Evolutionary conservation across 2,329 filamentous ascomycete species (phyloP).

Genomic region (Ceratocystis lukuohia): DNA sequence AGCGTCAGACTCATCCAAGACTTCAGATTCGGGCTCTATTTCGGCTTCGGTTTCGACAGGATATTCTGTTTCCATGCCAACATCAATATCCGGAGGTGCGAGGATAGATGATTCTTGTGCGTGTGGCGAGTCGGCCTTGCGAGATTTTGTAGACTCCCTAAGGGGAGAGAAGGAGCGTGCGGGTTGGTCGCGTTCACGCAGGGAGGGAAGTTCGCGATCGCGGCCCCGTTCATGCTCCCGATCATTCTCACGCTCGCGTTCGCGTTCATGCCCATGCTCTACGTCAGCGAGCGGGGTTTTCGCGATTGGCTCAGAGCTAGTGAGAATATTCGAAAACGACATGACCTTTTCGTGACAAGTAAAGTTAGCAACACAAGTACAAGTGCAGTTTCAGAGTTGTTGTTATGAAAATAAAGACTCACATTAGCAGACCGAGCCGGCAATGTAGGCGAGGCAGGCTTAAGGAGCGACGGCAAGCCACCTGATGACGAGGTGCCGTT

Average conservation of each 20-base stretch:
- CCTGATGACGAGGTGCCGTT: slow-evolving; percentile 14
- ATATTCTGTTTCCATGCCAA: slow-evolving; percentile 13
- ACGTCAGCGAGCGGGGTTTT: background rate
- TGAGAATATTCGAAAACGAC: slow-evolving; percentile 92
- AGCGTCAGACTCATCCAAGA: slow-evolving; percentile 19
- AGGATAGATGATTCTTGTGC: slow-evolving; percentile 12
- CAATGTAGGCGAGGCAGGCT: slow-evolving; percentile 19
- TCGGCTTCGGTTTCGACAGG: slow-evolving; percentile 19
- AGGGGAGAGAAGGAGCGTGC: slow-evolving; percentile 11
- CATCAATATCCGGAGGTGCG: slow-evolving; percentile 14
- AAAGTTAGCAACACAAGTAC: slow-evolving; percentile 14
- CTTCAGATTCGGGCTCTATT: slow-evolving; percentile 14
- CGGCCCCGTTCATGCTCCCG: slow-evolving; percentile 5
- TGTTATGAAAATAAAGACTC: background rate
- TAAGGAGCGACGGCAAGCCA: slow-evolving; percentile 19
- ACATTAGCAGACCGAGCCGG: slow-evolving; percentile 14
- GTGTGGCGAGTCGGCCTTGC: slow-evolving; percentile 7
- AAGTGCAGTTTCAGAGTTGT: background rate
- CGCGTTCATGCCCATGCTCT: background rate
- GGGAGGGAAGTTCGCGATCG: slow-evolving; percentile 13
- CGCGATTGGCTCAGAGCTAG: slow-evolving; percentile 53
- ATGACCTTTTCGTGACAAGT: slow-evolving; percentile 50
- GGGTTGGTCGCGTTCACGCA: slow-evolving; percentile 10
- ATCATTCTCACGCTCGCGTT: slow-evolving; percentile 1
- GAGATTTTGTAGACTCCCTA: background rate